Base-by-base conservation (phyloP, 352 stramenopile species). In the Globisporangium parvum region DNA sequence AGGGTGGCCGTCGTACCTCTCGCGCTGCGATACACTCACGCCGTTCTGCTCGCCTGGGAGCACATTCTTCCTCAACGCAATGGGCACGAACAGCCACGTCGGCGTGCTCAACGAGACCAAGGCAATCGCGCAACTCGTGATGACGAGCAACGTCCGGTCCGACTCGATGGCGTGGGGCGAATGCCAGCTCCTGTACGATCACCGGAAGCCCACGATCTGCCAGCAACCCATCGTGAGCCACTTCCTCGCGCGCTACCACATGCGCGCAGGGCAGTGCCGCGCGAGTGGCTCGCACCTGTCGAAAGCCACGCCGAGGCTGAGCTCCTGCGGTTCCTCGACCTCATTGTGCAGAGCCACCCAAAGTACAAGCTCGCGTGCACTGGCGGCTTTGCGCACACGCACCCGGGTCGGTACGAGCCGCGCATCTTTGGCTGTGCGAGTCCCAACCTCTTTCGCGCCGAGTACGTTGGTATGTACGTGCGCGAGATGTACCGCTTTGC, bases 51-150 rank as follows among this genome's bases (percentile, higher is more conserved):
- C 33, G 17, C 48, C 57, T 17, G 53, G 46, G 1, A 65, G 58
- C 40, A 62, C 63, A 12, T 63, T 70, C 47, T 69, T 69, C 47
- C 45, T 69, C 8, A 55, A 69, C 48, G 53, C 53, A 2, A 55
- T 69, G 49, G 62, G 48, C 9, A 41, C 21, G 14, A 65, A 66
- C 18, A 66, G 62, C 45, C 33, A 45, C 0, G 33, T 69, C 39
- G 62, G 55, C 23, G 58, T 53, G 2, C 23, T 46, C 0, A 62
- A 59, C 37, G 53, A 57, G 28, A 59, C 52, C n/a, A 55, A 58
- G 15, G 24, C 26, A 21, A 53, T 66, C 49, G 47, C 54, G 0
- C 54, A 31, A 17, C 59, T 70, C 49, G 49, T 63, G 18, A 58
- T 70, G 54, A 60, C 59, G 11, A 66, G 58, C 50, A 66, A 53